Evolutionary conservation across 352 stramenopile genomes (phyloP).

Genomic region (Phytophthora pistaciae): DNA sequence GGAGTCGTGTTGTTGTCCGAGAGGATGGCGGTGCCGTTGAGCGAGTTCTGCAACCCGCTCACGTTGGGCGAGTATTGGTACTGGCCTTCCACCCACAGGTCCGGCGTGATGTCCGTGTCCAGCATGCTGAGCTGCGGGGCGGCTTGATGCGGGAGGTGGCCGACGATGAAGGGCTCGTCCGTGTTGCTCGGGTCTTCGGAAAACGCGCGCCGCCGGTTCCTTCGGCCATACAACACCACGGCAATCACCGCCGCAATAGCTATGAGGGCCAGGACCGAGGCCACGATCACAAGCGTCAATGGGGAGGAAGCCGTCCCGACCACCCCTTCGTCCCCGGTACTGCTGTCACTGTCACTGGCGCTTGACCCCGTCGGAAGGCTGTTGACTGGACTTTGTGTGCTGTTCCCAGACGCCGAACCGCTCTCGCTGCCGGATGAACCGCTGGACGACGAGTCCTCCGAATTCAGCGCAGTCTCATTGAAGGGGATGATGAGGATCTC

Average conservation of each 20-base stretch:
- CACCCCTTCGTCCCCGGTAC: constrained; percentile 7
- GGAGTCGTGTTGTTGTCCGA: constrained; percentile 47
- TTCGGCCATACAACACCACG: constrained; percentile 37
- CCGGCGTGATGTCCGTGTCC: constrained; percentile 41
- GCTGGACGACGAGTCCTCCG: constrained; percentile 16
- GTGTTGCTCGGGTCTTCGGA: constrained; percentile 28
- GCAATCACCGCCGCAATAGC: constrained; percentile 36
- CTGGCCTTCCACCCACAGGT: constrained; percentile 43
- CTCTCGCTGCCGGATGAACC: constrained; percentile 23
- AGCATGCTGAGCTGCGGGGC: constrained; percentile 37
- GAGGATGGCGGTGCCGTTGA: constrained; percentile 49
- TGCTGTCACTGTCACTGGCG: constrained; percentile 22
- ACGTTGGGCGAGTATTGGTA: constrained; percentile 44
- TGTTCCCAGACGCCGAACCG: constrained; percentile 18
- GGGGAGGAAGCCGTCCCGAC: constrained; percentile 27
- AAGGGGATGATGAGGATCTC: constrained; percentile 46
- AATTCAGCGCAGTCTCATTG: constrained; percentile 20
- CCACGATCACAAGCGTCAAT: constrained; percentile 36
- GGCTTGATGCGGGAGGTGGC: constrained; percentile 28
- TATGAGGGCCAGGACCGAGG: constrained; percentile 31
- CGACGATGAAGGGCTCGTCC: constrained; percentile 40
- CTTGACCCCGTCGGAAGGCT: constrained; percentile 36
- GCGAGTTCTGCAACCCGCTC: constrained; percentile 35
- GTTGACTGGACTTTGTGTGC: constrained; percentile 22
- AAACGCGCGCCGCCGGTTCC: constrained; percentile 27